Percentiles rank a stretch among this genome's conserved stretches.
These are phyloP conservation scores for Candida ficus DNA, from an alignment of 805 yeast genomes.

Conservation along the genomic window DNA sequence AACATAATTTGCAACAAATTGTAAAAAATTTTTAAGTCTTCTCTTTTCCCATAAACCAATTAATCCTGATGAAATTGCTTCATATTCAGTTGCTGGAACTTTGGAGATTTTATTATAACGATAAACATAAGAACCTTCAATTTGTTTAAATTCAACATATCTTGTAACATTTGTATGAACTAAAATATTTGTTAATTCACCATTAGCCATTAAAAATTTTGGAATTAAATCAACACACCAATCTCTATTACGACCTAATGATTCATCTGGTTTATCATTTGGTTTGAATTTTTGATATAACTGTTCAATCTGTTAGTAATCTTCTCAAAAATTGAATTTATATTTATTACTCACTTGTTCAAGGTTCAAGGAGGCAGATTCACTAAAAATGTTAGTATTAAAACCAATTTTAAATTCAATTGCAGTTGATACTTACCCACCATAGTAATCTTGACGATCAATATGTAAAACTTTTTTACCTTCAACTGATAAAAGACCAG, in stretches of 20 bases:
- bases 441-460: constrained; percentile 94
- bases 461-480: constrained; percentile 96
- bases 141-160: constrained; percentile 93
- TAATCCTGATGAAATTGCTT: constrained; percentile 85
- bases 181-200: constrained; percentile 91
- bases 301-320: no score
- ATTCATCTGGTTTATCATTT: constrained; percentile 52
- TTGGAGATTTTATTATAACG: constrained; percentile 82
- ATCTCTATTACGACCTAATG: constrained; percentile 87
- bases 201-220: constrained; percentile 94
- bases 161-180: constrained; percentile 95
- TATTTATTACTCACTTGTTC: constrained; percentile 38
- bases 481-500: constrained; percentile 93
- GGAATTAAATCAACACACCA: constrained; percentile 98
- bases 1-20: constrained; percentile 75
- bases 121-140: constrained; percentile 93
- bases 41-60: constrained; percentile 97
- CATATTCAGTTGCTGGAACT: constrained; percentile 88
- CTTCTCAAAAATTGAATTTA: no score
- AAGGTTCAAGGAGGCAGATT: constrained; percentile 78
- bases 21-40: constrained; percentile 87
- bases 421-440: constrained; percentile 37
- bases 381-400: constrained; percentile 29
- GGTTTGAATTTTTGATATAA: constrained; percentile 86
- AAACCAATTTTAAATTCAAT: constrained; percentile 20